Evolutionary conservation across 2,329 filamentous ascomycete species (phyloP).

Genomic region (Fusarium pseudoanthophilum): DNA sequence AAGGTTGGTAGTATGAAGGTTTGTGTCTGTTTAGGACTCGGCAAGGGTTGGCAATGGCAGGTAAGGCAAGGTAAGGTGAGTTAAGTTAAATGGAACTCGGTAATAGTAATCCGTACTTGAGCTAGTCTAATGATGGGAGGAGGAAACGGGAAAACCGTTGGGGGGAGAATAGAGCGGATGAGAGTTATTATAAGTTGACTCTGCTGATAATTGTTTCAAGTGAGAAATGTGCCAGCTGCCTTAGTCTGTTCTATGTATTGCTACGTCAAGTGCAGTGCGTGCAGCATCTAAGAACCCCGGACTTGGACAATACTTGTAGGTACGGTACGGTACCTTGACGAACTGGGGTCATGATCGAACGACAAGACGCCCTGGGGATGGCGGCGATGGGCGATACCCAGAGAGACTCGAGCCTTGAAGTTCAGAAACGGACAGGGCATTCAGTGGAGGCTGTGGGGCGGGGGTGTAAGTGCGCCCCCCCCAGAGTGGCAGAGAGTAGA

Average conservation of each 20-base stretch:
- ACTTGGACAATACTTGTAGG: neutral
- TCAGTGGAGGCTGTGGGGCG: conserved; percentile 25
- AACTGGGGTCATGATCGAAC: conserved; percentile 34
- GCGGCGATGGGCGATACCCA: conserved; percentile 26
- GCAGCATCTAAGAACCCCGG: conserved; percentile 8
- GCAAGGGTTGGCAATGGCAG: conserved; percentile 22
- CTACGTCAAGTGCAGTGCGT: neutral
- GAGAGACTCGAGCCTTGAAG: neutral
- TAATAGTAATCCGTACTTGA: conserved; percentile 30
- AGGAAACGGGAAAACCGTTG: conserved; percentile 24
- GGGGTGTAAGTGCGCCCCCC: conserved; percentile 33
- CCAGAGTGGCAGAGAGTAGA: neutral
- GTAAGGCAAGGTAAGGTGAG: neutral
- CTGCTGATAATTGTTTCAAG: conserved; percentile 13
- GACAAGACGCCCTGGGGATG: conserved; percentile 22
- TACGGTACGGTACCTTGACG: neutral
- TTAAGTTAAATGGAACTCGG: conserved; percentile 20
- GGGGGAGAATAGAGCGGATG: conserved; percentile 13
- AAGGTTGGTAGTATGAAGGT: neutral
- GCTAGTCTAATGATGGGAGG: conserved; percentile 35
- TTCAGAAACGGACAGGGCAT: neutral
- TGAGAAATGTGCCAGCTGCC: neutral
- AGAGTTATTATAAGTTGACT: conserved; percentile 32
- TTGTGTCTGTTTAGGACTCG: conserved; percentile 21
- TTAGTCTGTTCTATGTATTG: neutral